Conservation (phyloP, 2,329 filamentous ascomycete genomes). For the Fusarium nematophilum region DNA sequence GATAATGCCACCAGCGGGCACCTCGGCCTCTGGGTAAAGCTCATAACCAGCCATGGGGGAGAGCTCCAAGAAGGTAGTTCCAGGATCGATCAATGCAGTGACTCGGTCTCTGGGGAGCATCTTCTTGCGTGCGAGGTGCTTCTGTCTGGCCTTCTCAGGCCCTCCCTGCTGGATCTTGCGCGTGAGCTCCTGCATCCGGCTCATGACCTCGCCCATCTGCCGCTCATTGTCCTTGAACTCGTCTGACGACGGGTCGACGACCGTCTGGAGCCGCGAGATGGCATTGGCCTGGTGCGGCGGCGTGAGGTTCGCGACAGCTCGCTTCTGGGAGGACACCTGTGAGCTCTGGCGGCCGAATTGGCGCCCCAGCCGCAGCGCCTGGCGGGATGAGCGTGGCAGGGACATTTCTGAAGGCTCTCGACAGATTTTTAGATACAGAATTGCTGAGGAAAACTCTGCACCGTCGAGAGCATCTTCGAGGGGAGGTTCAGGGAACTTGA, state of each 20-base stretch:
- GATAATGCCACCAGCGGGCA: constrained; percentile 91
- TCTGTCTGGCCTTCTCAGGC: constrained; percentile 82
- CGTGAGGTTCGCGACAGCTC: constrained; percentile 78
- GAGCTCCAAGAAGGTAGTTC: constrained; percentile 92
- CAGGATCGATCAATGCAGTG: constrained; percentile 86
- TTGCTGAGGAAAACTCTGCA: constrained; percentile 7
- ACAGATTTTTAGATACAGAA: constrained; percentile 4
- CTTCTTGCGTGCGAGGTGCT: constrained; percentile 89
- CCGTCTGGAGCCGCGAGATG: constrained; percentile 81
- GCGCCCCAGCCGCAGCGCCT: constrained; percentile 55
- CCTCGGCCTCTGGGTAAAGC: constrained; percentile 86
- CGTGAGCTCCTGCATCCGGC: constrained; percentile 76
- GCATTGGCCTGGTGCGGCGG: constrained; percentile 84
- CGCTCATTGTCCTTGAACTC: constrained; percentile 84
- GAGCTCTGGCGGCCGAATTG: constrained; percentile 53
- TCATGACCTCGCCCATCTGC: constrained; percentile 80
- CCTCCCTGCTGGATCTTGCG: constrained; percentile 80
- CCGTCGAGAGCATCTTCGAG: constrained; percentile 18
- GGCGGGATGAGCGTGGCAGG: constrained; percentile 58
- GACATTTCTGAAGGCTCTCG: constrained; percentile 53
- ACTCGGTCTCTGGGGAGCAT: constrained; percentile 94
- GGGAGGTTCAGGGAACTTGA: constrained; percentile 19
- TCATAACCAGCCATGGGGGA: constrained; percentile 89
- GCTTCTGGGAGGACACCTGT: constrained; percentile 42
- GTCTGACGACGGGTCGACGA: constrained; percentile 79